Conservation (phyloP, 441 rosid species). For the Breynia disticha region DNA sequence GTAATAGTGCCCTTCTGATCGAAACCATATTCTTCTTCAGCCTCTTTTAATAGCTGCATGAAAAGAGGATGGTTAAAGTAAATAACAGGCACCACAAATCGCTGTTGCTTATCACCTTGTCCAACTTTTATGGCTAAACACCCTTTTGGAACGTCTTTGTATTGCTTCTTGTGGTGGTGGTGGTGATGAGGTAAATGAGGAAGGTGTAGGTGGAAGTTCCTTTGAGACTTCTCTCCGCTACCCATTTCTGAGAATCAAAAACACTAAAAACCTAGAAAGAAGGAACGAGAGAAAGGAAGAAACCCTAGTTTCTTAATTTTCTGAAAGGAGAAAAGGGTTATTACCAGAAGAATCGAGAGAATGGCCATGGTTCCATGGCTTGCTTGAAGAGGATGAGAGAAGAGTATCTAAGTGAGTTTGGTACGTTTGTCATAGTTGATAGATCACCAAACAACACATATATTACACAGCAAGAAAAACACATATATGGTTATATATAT, state of each 20-base stretch:
- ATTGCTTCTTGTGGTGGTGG: conserved; percentile 30
- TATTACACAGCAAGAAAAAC: conserved; percentile 6
- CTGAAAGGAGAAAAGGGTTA: not conserved
- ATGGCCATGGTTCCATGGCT: conserved; percentile 24
- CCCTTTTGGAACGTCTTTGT: conserved; percentile 69
- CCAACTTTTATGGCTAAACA: conserved; percentile 88
- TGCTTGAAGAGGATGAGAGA: conserved; percentile 24
- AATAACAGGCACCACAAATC: conserved; percentile 76
- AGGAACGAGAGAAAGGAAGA: not conserved
- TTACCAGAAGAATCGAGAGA: conserved; percentile 13
- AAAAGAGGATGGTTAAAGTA: conserved; percentile 88
- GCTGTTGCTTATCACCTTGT: conserved; percentile 53
- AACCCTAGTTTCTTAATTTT: not conserved
- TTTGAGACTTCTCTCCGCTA: conserved; percentile 35
- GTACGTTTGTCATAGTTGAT: conserved; percentile 30
- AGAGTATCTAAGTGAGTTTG: conserved; percentile 26
- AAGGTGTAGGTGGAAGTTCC: conserved; percentile 45
- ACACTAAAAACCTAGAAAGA: not conserved
- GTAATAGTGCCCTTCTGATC: conserved; percentile 83
- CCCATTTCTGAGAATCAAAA: conserved; percentile 27
- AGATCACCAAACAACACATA: conserved; percentile 6
- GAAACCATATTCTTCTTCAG: conserved; percentile 86
- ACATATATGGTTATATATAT: conserved; percentile 11
- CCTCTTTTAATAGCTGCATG: conserved; percentile 67
- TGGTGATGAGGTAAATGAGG: conserved; percentile 29